Evolutionary conservation across 2,329 filamentous ascomycete species (phyloP), one percentile per base, ranked within the genome.

Genomic region (Claviceps sp.): DNA sequence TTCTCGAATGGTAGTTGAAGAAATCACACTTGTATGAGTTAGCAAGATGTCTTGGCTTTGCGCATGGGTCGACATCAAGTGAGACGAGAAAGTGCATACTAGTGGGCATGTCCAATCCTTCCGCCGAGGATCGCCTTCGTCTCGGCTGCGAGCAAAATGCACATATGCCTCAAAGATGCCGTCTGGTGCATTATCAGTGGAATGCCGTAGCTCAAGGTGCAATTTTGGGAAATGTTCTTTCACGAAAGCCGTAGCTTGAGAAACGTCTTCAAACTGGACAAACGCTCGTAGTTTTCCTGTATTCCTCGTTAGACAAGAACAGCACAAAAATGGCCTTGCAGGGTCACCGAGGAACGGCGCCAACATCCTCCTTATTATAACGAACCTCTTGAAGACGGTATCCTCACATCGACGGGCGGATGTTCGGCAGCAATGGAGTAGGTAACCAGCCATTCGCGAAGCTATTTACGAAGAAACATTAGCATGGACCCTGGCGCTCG

Each of bases 151-250:
- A 34, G 69, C 69, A 59, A 68, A 73, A 54, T 72, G 70, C 37
- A 72, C 62, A 52, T 68, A 69, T 45, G 65, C 63, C 43, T 65
- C 60, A 48, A 69, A 62, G 52, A 56, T 65, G 48, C 65, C 67
- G 55, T 70, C 66, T 62, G 69, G 65, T 48, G 61, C 59, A 51
- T 67, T 67, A 62, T 68, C 67, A 63, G 65, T 67, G 13, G 64
- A 57, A 20, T 68, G 60, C 34, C 61, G 57, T 53, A 72, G 61
- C 41, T 66, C 59, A 50, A 73, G 54, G 20, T 57, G 55, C 50
- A 73, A 58, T 55, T 66, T 67, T 52, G 70, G 70, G 57, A 67
- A 71, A 57, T 72, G 63, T 55, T 66, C 63, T 59, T 70, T 68
- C 55, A 74, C 62, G 59, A 75, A 71, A 50, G 64, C 54, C 52